Percentiles rank a stretch among this genome's conserved stretches.
Conservation (phyloP, 805 yeast species). For the Torulaspora microellipsoides region DNA sequence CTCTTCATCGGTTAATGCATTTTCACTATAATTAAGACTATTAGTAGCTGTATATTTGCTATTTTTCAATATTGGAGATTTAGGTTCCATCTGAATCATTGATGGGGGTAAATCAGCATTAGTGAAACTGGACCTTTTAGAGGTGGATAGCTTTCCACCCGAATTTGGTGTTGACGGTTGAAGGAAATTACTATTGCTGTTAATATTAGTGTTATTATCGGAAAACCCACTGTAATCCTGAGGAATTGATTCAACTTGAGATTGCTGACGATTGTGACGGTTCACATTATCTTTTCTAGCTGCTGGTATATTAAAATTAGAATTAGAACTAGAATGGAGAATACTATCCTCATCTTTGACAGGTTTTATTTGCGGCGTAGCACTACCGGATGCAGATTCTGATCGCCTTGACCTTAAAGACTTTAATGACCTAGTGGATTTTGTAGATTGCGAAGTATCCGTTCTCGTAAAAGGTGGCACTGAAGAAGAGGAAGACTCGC, state of each 20-base stretch:
- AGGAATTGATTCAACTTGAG: neutral
- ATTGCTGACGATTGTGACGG: slow-evolving; percentile 3
- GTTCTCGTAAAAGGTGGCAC: slow-evolving; percentile 47
- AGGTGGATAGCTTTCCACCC: slow-evolving; percentile 14
- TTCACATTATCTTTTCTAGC: slow-evolving; percentile 2
- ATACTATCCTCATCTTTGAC: slow-evolving; percentile 1
- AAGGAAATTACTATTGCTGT: slow-evolving; percentile 1
- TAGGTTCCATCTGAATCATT: slow-evolving; percentile 66
- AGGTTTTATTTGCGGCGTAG: slow-evolving; percentile 9
- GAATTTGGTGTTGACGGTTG: slow-evolving; percentile 13
- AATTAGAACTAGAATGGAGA: neutral
- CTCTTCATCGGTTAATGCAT: slow-evolving; percentile 33
- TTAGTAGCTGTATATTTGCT: slow-evolving; percentile 18
- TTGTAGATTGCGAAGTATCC: slow-evolving; percentile 50
- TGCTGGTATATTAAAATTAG: slow-evolving; percentile 4
- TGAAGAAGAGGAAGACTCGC: slow-evolving; percentile 7
- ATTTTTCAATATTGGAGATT: slow-evolving; percentile 63
- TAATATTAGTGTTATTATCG: neutral
- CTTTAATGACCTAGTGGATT: slow-evolving; percentile 44
- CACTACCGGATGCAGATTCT: slow-evolving; percentile 28
- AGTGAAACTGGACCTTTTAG: slow-evolving; percentile 32
- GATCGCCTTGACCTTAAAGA: slow-evolving; percentile 37
- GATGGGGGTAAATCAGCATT: slow-evolving; percentile 53
- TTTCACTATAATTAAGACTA: slow-evolving; percentile 26
- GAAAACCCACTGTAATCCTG: neutral